A percentile compares a stretch with the other conserved stretches of the same genome.
Conservation (phyloP, 345 rosid genomes). For the Clausena lansium region DNA sequence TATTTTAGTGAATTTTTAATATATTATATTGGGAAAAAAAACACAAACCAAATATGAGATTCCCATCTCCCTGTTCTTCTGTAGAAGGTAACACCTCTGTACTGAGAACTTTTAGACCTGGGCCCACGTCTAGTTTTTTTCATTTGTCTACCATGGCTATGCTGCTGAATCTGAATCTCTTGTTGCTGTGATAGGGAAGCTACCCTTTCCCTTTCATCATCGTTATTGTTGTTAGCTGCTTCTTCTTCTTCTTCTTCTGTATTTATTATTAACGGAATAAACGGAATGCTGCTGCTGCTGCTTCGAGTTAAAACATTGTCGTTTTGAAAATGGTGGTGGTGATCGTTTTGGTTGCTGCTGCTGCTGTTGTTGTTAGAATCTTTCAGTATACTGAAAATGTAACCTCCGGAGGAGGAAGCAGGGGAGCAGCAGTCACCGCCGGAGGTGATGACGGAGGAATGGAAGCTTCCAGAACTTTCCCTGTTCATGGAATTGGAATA, state of each 20-base stretch:
- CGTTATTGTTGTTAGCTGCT: background rate
- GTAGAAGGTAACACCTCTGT: slow-evolving; percentile 76
- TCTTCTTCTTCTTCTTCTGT: too few species aligned
- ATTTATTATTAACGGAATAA: background rate
- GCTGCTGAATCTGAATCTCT: slow-evolving; percentile 18
- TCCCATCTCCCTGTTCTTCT: slow-evolving; percentile 82
- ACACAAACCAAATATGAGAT: slow-evolving; percentile 80
- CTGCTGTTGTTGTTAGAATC: background rate
- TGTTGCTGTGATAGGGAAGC: background rate
- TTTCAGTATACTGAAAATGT: slow-evolving; percentile 35
- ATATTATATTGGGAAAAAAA: too few species aligned
- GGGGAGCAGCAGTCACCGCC: slow-evolving; percentile 33
- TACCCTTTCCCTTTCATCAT: background rate
- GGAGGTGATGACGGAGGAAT: slow-evolving; percentile 37
- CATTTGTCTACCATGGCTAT: slow-evolving; percentile 10
- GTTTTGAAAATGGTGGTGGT: background rate
- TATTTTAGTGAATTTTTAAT: background rate
- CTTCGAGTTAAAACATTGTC: background rate
- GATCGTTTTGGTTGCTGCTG: background rate
- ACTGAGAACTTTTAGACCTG: slow-evolving; percentile 72
- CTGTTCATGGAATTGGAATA: background rate
- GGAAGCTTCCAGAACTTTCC: slow-evolving; percentile 44
- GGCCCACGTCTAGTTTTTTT: slow-evolving; percentile 81
- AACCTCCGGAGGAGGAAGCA: slow-evolving; percentile 29
- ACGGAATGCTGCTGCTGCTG: background rate